phyloP scores from a whole-genome alignment of 176 grass and related monocot genomes.

The Microstegium vimineum region DNA sequence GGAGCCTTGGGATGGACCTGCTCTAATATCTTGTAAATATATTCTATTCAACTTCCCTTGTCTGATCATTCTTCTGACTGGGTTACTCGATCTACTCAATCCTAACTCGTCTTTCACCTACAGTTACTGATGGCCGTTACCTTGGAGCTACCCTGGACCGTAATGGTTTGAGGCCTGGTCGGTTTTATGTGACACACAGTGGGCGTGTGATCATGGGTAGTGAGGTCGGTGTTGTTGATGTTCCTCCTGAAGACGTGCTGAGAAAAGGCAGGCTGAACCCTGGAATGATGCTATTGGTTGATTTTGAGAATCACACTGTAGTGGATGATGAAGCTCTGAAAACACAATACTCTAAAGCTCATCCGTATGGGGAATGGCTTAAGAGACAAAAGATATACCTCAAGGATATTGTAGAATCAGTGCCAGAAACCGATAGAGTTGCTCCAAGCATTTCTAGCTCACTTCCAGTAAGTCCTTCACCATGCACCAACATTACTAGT shows the following conservation, averaged over 20 bases:
- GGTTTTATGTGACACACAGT: constrained; percentile 92
- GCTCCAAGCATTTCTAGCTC: constrained; percentile 59
- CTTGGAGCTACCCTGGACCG: constrained; percentile 94
- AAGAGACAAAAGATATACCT: constrained; percentile 74
- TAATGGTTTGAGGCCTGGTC: constrained; percentile 86
- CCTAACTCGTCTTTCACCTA: constrained; percentile 18
- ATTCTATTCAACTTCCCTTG: neutral
- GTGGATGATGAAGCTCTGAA: constrained; percentile 94
- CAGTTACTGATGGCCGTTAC: constrained; percentile 97
- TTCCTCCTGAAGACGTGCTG: constrained; percentile 75
- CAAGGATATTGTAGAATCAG: constrained; percentile 67
- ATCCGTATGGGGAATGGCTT: constrained; percentile 87
- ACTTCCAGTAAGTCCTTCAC: constrained; percentile 45
- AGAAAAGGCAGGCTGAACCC: constrained; percentile 95
- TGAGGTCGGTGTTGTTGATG: constrained; percentile 95
- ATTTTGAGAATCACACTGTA: constrained; percentile 91
- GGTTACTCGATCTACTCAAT: constrained; percentile 7
- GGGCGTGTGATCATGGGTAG: constrained; percentile 96
- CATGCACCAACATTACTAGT: constrained; percentile 18
- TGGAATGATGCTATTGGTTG: constrained; percentile 98
- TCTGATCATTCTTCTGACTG: constrained; percentile 1
- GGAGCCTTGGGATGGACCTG: constrained; percentile 99
- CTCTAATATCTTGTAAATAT: constrained; percentile 90
- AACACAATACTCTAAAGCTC: constrained; percentile 77
- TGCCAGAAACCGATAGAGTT: constrained; percentile 63